Evolutionary conservation across 2,329 filamentous ascomycete genomes (phyloP).

Genomic region (Balansia obtecta): DNA sequence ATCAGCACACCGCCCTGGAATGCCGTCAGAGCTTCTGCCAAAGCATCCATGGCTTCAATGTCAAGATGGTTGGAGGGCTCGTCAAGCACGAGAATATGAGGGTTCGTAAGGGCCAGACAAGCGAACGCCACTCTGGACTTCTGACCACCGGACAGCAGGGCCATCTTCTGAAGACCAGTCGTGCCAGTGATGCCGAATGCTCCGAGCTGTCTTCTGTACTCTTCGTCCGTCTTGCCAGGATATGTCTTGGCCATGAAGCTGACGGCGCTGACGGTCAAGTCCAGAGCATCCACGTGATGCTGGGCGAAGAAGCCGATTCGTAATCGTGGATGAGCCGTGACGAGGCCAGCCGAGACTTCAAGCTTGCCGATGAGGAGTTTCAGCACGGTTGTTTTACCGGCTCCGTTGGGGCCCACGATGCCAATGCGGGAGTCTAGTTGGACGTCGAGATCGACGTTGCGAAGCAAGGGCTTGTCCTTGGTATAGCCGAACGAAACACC

Average conservation of each 20-base stretch:
- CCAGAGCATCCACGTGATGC: conserved; percentile 93
- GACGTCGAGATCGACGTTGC: conserved; percentile 85
- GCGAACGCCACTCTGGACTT: conserved; percentile 98
- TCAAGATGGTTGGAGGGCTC: conserved; percentile 98
- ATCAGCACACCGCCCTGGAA: conserved; percentile 95
- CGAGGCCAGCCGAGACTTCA: conserved; percentile 61
- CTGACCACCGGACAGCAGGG: conserved; percentile 83
- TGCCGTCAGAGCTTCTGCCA: conserved; percentile 68
- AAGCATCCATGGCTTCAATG: conserved; percentile 97
- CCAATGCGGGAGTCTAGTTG: conserved; percentile 97
- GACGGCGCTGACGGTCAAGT: conserved; percentile 79
- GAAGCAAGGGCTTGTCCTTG: conserved; percentile 65
- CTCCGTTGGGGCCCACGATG: conserved; percentile 98
- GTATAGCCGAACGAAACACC: conserved; percentile 84
- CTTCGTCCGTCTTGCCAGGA: conserved; percentile 84
- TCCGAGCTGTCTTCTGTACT: conserved; percentile 89
- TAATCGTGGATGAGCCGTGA: conserved; percentile 78
- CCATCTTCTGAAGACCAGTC: conserved; percentile 95
- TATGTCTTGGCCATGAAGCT: conserved; percentile 93
- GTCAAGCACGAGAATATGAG: conserved; percentile 94
- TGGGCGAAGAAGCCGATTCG: conserved; percentile 96
- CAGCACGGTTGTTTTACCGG: conserved; percentile 95
- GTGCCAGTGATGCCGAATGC: conserved; percentile 87
- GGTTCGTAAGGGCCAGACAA: conserved; percentile 85
- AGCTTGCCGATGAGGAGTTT: conserved; percentile 92